A percentile compares a stretch with the other conserved stretches of the same genome.
These are phyloP conservation scores for Irpex lacteus DNA, from an alignment of 1,284 basidiomycete genomes.

Conservation along the genomic window DNA sequence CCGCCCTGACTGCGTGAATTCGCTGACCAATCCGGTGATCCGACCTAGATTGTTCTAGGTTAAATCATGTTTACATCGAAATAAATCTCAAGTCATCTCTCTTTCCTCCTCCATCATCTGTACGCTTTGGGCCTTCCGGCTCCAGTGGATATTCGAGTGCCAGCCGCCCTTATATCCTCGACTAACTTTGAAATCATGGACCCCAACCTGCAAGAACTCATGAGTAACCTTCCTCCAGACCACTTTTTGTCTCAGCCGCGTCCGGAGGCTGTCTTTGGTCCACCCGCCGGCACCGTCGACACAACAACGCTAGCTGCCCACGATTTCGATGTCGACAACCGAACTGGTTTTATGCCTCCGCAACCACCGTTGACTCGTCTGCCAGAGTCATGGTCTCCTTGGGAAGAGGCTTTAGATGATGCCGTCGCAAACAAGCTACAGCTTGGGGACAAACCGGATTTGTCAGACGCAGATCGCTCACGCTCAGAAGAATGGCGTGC, in stretches of 20 bases:
- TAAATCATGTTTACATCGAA: neutral
- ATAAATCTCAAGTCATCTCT: neutral
- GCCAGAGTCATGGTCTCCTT: slow-evolving; percentile 58
- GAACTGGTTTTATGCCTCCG: slow-evolving; percentile 91
- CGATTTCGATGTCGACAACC: slow-evolving; percentile 93
- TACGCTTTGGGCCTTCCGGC: neutral
- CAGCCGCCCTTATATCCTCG: neutral
- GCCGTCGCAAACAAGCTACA: slow-evolving; percentile 50
- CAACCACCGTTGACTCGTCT: slow-evolving; percentile 70
- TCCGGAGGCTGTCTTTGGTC: slow-evolving; percentile 41
- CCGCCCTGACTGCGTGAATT: neutral
- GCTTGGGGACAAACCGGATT: slow-evolving; percentile 47
- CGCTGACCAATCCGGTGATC: neutral
- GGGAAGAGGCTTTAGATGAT: slow-evolving; percentile 64
- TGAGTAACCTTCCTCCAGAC: slow-evolving; percentile 38
- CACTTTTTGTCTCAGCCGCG: slow-evolving; percentile 71
- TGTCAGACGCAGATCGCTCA: slow-evolving; percentile 43
- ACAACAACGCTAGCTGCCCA: slow-evolving; percentile 87
- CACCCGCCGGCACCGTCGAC: slow-evolving; percentile 51
- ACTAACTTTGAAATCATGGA: slow-evolving; percentile 2
- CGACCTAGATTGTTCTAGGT: neutral
- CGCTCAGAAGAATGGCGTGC: slow-evolving; percentile 61
- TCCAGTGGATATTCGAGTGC: neutral
- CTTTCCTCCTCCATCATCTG: neutral
- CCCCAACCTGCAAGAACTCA: slow-evolving; percentile 8